A percentile compares a stretch with the other conserved stretches of the same genome.
Evolutionary conservation across 768 basidiomycete species (phyloP).

Genomic region (Favolaschia claudopus): DNA sequence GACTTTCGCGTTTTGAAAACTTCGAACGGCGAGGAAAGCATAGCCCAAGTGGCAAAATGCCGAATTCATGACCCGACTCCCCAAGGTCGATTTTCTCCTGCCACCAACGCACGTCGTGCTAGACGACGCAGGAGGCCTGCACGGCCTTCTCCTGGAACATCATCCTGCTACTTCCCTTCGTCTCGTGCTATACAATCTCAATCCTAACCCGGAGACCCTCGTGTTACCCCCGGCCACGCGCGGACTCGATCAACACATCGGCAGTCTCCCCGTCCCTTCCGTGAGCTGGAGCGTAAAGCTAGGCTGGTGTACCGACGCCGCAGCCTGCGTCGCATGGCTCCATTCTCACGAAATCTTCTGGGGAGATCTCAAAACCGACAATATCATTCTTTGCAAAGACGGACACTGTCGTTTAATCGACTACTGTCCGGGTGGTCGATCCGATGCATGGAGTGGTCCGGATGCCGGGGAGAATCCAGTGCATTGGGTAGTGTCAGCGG

Average conservation of each 20-base stretch:
- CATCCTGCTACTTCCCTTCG: conserved; percentile 2
- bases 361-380: conserved; percentile 16
- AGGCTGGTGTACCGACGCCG: conserved; percentile 6
- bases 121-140: not conserved
- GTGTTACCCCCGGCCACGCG: not conserved
- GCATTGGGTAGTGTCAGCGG: too few relatives aligned
- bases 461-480: too few relatives aligned
- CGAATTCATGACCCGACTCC: not conserved
- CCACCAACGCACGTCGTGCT: not conserved
- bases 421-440: conserved; percentile 1
- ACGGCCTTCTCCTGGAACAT: not conserved
- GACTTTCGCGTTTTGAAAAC: not conserved
- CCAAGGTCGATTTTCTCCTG: not conserved
- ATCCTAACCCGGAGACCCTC: not conserved
- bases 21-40: not conserved
- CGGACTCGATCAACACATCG: too few relatives aligned
- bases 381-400: conserved; percentile 17
- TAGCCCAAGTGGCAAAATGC: not conserved
- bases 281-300: conserved; percentile 14
- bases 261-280: too few relatives aligned
- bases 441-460: conserved; percentile 5
- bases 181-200: not conserved
- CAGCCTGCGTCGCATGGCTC: conserved; percentile 14
- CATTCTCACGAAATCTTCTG: conserved; percentile 6
- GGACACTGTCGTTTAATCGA: conserved; percentile 23